Evolutionary conservation across 2,329 filamentous ascomycete genomes (phyloP), one percentile per base, ranked within the genome.

Genomic region (Fusarium sterilihyphosum): DNA sequence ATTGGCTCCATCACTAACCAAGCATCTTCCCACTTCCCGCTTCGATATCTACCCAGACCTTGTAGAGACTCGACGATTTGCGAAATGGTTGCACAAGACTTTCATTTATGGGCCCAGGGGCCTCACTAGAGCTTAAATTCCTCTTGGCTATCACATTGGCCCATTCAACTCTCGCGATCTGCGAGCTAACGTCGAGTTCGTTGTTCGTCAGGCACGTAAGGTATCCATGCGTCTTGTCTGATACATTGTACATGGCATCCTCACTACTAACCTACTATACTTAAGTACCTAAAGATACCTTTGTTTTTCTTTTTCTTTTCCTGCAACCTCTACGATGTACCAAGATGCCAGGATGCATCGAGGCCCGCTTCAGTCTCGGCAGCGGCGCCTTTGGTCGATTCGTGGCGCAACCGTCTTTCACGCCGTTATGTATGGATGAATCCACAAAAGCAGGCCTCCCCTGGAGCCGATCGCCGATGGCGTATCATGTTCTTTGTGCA

Each of bases 1-100:
- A 70, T 65, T 24, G 66, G 22, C 35, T 47, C 65, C 43, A 31
- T 69, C 29, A 49, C 46, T 44, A 53, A 67, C 52, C 63, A 72
- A 72, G 63, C 56, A 67, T 26, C 50, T 67, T 73, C 68, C 71
- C 67, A 71, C 71, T 63, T 73, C 66, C 67, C 71, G 60, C 71
- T 61, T 62, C 41, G 24, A 35, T 57, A 69, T 65, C 46, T 73
- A 65, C 64, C 69, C 72, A 73, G 58, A 64, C 43, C 56, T 57
- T 46, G 47, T 31, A 73, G 44, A 49, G 44, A 54, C 43, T 65
- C 53, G 20, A 38, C 66, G 43, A 71, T 70, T 61, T 60, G 50
- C 71, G 64, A 74, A 62, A 53, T 58, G 61, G 64, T 62, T 46
- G 60, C 52, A 62, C 68, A 75, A 70, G 41, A 59, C 66, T 74